Base-by-base conservation (phyloP, 352 stramenopile species). In the Globisporangium mamillatum region DNA sequence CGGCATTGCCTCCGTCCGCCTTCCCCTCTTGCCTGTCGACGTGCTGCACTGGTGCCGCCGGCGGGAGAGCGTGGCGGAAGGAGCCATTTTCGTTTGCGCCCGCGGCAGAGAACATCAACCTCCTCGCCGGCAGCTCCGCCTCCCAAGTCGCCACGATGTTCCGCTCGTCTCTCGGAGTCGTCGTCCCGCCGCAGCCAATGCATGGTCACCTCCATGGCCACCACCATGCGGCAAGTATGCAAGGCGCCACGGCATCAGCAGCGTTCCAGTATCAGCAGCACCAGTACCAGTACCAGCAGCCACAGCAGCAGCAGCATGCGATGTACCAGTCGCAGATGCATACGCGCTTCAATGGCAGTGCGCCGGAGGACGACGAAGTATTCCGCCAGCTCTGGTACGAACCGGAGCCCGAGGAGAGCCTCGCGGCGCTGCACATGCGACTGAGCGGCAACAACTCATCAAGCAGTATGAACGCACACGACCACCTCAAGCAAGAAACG, bases 311-410 rank as follows among this genome's bases (percentile, higher is more conserved):
- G 22, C 22, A 57, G 12, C 52, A 67, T 36, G 36, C 50, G 7
- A 3, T 25, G 5, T 59, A 61, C 2, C 50, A 60, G 50, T 24
- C 60, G 16, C 63, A 60, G 20, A 22, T 32, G 32, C 2, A 52
- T 27, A 32, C 64, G 32, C 65, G 57, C n/a, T 38, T 66, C 24
- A 38, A 29, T 20, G 12, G 38, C 27, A 52, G 18, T 22, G 54
- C 16, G 1, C 38, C 44, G 24, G 64, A 64, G 0, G 66, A 70
- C 25, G 67, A 72, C 52, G 67, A 72, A 3, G 63, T 70, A 16
- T 65, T 72, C 62, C 32, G n/a, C 4, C 53, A 63, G 25, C 53
- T 72, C 34, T 66, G 52, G 60, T 58, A 63, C 52, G 62, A 69
- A 4, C 52, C 54, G 7, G 67, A 72, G 38, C 14, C 16, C 1